Conservation (phyloP, 768 basidiomycete species). For the Boletus tylopilopsis region DNA sequence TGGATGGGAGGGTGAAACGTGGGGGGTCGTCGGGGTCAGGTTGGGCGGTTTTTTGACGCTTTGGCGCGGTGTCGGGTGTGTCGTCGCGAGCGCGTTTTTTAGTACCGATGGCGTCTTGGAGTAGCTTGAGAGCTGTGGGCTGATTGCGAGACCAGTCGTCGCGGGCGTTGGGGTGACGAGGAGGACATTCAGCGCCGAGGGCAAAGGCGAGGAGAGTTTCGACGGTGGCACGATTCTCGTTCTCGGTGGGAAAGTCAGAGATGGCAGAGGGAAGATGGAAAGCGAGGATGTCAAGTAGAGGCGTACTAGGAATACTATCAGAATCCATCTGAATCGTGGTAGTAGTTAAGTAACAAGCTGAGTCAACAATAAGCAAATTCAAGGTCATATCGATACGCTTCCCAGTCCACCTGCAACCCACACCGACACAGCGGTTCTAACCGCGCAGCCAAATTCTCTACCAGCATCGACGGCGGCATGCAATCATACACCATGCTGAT, state of each 20-base stretch:
- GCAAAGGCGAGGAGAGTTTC: constrained; percentile 30
- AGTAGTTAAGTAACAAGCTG: not conserved
- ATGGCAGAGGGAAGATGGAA: constrained; percentile 17
- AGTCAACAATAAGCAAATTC: constrained; percentile 18
- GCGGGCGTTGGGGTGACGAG: constrained; percentile 8
- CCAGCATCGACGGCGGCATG: constrained; percentile 7
- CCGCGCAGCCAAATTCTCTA: constrained; percentile 17
- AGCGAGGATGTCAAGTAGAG: constrained; percentile 23
- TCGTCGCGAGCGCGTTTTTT: constrained; percentile 27
- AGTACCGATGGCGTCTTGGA: constrained; percentile 11
- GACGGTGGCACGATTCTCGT: constrained; percentile 8
- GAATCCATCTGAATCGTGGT: not conserved
- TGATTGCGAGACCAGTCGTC: constrained; percentile 26
- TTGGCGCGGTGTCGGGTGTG: constrained; percentile 8
- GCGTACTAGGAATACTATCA: too few species aligned
- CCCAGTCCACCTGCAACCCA: constrained; percentile 23
- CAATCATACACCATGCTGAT: constrained; percentile 13
- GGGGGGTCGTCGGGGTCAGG: constrained; percentile 38
- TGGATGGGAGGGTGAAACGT: constrained; percentile 54
- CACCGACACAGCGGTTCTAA: constrained; percentile 17
- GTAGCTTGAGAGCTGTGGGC: constrained; percentile 19
- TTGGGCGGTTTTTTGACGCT: constrained; percentile 18
- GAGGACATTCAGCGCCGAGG: constrained; percentile 26
- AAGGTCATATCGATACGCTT: constrained; percentile 16
- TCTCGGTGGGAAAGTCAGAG: too few species aligned